These are phyloP conservation scores for Rosellinia necatrix DNA, from an alignment of 2,329 filamentous ascomycete genomes.

Conservation along the genomic window DNA sequence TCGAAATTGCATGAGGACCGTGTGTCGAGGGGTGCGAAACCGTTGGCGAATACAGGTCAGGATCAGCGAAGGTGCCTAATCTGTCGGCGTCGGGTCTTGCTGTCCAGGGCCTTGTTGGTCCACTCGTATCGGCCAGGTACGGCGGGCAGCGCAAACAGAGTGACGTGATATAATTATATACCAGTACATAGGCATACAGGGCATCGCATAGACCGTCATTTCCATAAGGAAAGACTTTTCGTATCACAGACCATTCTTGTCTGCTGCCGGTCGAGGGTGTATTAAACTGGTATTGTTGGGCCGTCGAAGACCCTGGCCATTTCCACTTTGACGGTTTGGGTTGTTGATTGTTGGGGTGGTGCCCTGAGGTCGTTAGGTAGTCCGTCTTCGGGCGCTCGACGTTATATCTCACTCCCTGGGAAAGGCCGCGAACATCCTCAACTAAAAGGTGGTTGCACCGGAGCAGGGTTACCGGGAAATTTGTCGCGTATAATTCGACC, in stretches of 20 bases:
- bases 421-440: conserved; percentile 62
- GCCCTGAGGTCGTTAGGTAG: conserved; percentile 16
- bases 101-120: conserved; percentile 8
- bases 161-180: conserved; percentile 60
- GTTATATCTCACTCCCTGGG: conserved; percentile 55
- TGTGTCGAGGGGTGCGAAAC: conserved; percentile 14
- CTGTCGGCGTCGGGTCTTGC: neutral
- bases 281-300: conserved; percentile 5
- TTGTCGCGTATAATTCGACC: conserved; percentile 56
- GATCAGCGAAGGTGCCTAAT: conserved; percentile 10
- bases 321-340: conserved; percentile 34
- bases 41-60: neutral
- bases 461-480: conserved; percentile 65
- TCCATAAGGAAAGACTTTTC: conserved; percentile 57
- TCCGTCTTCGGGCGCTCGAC: conserved; percentile 28
- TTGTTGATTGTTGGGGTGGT: conserved; percentile 23
- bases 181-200: conserved; percentile 62
- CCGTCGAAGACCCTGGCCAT: conserved; percentile 30
- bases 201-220: conserved; percentile 62
- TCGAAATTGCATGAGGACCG: neutral
- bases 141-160: conserved; percentile 40
- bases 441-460: conserved; percentile 59
- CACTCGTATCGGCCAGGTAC: neutral
- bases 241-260: conserved; percentile 51
- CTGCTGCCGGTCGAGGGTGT: conserved; percentile 6